Conservation (phyloP, 129 eudicot genomes). For the Centella asiatica region DNA sequence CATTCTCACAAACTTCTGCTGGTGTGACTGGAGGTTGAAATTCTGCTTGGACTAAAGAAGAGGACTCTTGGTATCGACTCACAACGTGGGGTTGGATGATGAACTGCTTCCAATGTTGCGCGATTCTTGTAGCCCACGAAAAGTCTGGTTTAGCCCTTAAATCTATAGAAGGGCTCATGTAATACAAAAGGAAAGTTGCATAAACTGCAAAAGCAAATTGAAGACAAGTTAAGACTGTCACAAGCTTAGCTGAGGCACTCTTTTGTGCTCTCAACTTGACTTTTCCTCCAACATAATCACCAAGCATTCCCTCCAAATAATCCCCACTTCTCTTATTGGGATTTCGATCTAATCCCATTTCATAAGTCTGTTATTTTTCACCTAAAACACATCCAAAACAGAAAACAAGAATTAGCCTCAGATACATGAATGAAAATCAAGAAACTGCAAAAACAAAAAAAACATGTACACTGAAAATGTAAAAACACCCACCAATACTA, state of each 20-base stretch:
- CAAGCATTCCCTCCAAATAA: constrained; percentile 75
- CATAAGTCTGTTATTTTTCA: neutral
- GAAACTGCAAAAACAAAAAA: neutral
- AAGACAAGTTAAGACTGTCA: constrained; percentile 66
- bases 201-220: constrained; percentile 87
- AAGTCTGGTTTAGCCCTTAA: constrained; percentile 71
- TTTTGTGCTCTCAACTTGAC: constrained; percentile 40
- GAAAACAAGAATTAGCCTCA: neutral
- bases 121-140: constrained; percentile 71
- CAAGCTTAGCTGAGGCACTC: constrained; percentile 49
- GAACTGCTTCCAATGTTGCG: constrained; percentile 69
- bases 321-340: constrained; percentile 58
- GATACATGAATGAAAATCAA: neutral
- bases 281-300: constrained; percentile 46
- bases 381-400: constrained; percentile 7
- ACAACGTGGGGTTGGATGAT: constrained; percentile 53
- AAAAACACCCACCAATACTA: neutral
- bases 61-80: constrained; percentile 47
- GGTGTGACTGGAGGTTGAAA: constrained; percentile 28
- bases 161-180: constrained; percentile 88
- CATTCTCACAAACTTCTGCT: constrained; percentile 63
- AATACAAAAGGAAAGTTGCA: constrained; percentile 74
- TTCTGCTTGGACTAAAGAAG: constrained; percentile 23
- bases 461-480: neutral
- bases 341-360: constrained; percentile 52